These are phyloP conservation scores for Pseudogymnoascus sp. DNA, from an alignment of 2,329 filamentous ascomycete genomes.

Conservation along the genomic window DNA sequence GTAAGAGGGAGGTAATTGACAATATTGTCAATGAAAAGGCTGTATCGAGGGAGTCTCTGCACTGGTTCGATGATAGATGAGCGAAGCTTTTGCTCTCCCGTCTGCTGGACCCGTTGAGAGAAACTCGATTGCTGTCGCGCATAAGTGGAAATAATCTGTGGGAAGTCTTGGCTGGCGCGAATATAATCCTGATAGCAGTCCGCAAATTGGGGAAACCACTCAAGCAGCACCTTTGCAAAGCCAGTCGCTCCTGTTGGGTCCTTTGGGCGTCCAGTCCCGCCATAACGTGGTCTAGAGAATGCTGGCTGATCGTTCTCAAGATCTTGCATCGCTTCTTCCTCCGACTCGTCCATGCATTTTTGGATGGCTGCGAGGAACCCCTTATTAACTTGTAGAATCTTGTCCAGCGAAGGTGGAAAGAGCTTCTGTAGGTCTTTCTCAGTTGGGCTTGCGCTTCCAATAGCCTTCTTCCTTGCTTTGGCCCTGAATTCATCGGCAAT, in stretches of 20 bases:
- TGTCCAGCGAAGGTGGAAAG: constrained; percentile 73
- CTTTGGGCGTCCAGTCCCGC: constrained; percentile 39
- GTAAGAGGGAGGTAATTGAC: constrained; percentile 74
- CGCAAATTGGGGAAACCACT: constrained; percentile 90
- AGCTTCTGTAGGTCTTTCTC: constrained; percentile 64
- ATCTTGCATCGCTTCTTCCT: constrained; percentile 69
- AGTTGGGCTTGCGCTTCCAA: constrained; percentile 60
- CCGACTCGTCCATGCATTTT: constrained; percentile 70
- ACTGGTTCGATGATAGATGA: constrained; percentile 95
- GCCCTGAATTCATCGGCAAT: constrained; percentile 73
- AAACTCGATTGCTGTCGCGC: constrained; percentile 77
- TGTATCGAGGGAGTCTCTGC: constrained; percentile 88
- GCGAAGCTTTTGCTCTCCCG: constrained; percentile 81
- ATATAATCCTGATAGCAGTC: constrained; percentile 92
- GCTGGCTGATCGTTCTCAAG: constrained; percentile 52
- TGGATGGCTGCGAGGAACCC: constrained; percentile 71
- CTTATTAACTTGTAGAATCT: constrained; percentile 74
- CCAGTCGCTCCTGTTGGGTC: constrained; percentile 71
- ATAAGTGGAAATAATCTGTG: constrained; percentile 69
- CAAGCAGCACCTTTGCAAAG: constrained; percentile 72
- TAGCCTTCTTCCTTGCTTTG: constrained; percentile 50
- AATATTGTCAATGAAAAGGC: constrained; percentile 92
- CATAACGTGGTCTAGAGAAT: constrained; percentile 38
- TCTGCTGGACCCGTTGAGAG: constrained; percentile 67
- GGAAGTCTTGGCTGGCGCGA: constrained; percentile 78